These are phyloP conservation scores for Cercophora sp. DNA, from an alignment of 495 filamentous ascomycete genomes.

Conservation along the genomic window DNA sequence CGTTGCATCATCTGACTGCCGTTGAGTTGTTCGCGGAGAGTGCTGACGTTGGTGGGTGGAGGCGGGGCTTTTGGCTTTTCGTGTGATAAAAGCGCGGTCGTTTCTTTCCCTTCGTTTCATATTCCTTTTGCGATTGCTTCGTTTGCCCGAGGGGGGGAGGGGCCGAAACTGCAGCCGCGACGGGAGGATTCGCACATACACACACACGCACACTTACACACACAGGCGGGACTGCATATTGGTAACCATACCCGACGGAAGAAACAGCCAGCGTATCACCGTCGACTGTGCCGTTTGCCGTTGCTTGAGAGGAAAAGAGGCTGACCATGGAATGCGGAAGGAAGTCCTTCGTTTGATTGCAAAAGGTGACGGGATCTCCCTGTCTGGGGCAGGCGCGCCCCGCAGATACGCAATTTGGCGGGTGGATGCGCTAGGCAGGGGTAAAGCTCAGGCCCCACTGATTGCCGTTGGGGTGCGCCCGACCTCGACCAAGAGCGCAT, in stretches of 20 bases:
- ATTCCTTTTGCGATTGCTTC: not conserved
- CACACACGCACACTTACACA: not conserved
- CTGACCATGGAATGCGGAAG: not conserved
- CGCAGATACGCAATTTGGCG: not conserved
- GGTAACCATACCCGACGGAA: not conserved
- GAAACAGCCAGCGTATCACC: not conserved
- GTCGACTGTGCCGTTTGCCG: not conserved
- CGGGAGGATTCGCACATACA: not conserved
- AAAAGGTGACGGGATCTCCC: no score
- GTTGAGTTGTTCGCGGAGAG: not conserved
- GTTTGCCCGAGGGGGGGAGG: not conserved
- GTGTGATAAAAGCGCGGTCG: no score
- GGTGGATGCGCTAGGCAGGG: constrained; percentile 5
- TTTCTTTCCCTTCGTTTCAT: constrained; percentile 9
- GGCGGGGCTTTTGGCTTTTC: no score
- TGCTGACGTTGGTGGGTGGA: not conserved
- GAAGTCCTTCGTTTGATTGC: not conserved
- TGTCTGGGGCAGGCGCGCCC: not conserved
- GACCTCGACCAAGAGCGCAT: no score
- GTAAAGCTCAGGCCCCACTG: not conserved
- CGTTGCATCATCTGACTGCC: constrained; percentile 3
- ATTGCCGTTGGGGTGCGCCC: constrained; percentile 9
- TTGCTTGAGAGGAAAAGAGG: not conserved
- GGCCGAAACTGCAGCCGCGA: not conserved
- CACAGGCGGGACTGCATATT: not conserved